Evolutionary conservation across 164 flowering plant genomes (phyloP).

Genomic region (Paratinospora sagittata): DNA sequence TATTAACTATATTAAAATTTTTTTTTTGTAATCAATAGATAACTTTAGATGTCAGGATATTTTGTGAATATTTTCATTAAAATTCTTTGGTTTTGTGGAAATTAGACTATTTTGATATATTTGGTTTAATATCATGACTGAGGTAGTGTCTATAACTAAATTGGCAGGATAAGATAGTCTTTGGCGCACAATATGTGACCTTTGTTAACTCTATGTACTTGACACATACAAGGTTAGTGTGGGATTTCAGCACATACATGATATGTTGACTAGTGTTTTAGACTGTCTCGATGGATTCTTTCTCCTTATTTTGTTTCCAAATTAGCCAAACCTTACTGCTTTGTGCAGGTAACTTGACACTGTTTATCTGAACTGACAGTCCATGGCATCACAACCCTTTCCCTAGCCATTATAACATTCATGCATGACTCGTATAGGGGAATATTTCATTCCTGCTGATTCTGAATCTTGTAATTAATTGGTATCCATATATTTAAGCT

Average conservation of each 20-base stretch:
- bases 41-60: background rate
- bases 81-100: background rate
- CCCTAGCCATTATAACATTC: background rate
- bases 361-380: too few relatives aligned
- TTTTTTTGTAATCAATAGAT: background rate
- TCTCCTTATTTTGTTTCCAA: background rate
- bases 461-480: background rate
- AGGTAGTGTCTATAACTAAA: background rate
- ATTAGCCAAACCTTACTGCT: too few relatives aligned
- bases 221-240: background rate
- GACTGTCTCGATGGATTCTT: background rate
- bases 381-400: background rate
- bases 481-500: background rate
- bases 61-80: background rate
- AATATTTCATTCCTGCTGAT: background rate
- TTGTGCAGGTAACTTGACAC: too few relatives aligned
- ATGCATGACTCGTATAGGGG: background rate
- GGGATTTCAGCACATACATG: background rate
- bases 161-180: conserved; percentile 2
- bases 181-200: background rate
- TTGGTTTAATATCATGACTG: conserved; percentile 2
- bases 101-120: background rate
- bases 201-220: background rate
- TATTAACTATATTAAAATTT: too few relatives aligned
- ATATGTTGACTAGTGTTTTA: background rate